Evolutionary conservation across 495 filamentous ascomycete genomes (phyloP), one percentile per base, ranked within the genome.

Genomic region (Parathielavia appendiculata): DNA sequence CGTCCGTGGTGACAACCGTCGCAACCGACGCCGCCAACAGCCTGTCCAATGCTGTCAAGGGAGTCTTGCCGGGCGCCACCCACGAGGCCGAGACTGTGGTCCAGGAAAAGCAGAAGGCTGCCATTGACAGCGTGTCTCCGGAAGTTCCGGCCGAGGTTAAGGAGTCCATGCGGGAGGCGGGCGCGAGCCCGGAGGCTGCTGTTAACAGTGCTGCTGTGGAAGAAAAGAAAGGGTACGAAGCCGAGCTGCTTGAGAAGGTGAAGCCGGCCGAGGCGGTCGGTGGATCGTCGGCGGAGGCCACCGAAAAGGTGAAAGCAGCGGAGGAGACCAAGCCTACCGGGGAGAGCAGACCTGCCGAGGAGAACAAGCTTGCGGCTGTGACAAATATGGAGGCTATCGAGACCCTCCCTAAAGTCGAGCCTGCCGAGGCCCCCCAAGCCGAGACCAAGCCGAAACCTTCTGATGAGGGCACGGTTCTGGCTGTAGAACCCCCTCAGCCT

Each of bases 161-260:
- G 75, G 80, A 89, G 49, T 91, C 88, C 3, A 76, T 90, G 32
- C 67, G 76, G 41, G 79, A 85, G 62, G 82, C 89, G 16, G 79
- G 85, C 47, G 63, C 74, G 55, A 75, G 75, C 46, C 86, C 89
- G 32, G 89, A 95, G 71, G 89, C 89, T 17, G 82, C 86, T 22
- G 83, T 80, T 26, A 83, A 84, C 69, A 73, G 80, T 16, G 78
- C 79, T 43, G 83, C 82, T 5, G 87, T 93, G 10, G 80, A 82
- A 56, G 88, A 91, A 68, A 95, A 95, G 82, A 83, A 82, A 68
- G 84, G 80, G 20, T 75, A 89, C 35, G 91, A 92, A 71, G 63
- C 81, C 30, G 84, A 91, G 70, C 73, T 91, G 1, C 73, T 84
- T 50, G 73, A 79, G 54, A 62, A 76, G 56, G 71, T 75, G 10